Base-by-base conservation (phyloP, 768 basidiomycete species). In the Boletus reticulatus region DNA sequence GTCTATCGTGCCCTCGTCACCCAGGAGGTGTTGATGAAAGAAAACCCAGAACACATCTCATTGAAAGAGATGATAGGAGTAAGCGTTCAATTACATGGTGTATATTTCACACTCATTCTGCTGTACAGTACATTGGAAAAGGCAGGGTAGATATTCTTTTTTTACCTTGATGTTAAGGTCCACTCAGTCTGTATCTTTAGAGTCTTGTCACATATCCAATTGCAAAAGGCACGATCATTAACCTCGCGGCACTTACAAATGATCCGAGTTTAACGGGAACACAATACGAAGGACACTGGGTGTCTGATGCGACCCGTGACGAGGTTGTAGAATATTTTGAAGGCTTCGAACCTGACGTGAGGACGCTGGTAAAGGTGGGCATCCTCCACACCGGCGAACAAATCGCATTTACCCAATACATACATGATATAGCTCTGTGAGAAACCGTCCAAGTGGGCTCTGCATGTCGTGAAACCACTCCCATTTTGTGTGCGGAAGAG, bases 391-490 rank as follows among this genome's bases (percentile, higher is more conserved):
- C 8, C 4, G 14, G 11, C 3, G 4, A 36, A 36, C 34, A 36
- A 4, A 36, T 7, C 13, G 13, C 29, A 10, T 13, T n/a, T 14
- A 53, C 19, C 38, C 34, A 6, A 43, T 4, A 16, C 9, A 1
- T 1, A 31, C 17, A n/a, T 8, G 11, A 38, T n/a, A 16, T 13
- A 79, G 76, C 70, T 69, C 42, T 68, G 75, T 20, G 66, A 72
- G 10, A 63, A 66, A 6, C 69, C 75, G 1, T 73, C 69, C 36
- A 75, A 66, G 61, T 83, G 80, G 78, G 74, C 76, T 4, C 60
- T 83, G 34, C 75, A 79, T 46, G 68, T 69, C 29, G 61, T 83
- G 27, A 72, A 71, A 14, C 71, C 72, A 10, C 65, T 83, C 10
- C 71, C 75, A 0, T 71, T 70, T 5, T 80, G 72, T 43, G 73